Evolutionary conservation across 345 rosid species (phyloP).

Genomic region (Passiflora organensis): DNA sequence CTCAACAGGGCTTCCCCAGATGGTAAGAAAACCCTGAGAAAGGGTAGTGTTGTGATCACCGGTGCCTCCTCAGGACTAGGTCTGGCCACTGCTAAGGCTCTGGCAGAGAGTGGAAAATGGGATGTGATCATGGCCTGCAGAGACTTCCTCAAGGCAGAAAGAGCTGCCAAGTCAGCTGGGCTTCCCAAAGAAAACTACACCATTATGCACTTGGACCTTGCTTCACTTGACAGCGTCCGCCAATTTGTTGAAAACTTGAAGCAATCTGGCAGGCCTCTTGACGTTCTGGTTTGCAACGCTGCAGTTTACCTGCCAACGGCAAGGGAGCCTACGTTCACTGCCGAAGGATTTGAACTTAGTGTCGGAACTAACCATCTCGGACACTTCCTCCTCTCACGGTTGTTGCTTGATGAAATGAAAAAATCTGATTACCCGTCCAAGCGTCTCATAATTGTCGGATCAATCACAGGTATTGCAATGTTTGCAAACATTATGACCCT

Average conservation of each 20-base stretch:
- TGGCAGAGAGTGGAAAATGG: slow-evolving; percentile 88
- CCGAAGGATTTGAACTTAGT: slow-evolving; percentile 93
- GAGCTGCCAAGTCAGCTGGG: slow-evolving; percentile 82
- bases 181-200: slow-evolving; percentile 76
- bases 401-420: slow-evolving; percentile 71
- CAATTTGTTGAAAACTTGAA: slow-evolving; percentile 69
- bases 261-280: slow-evolving; percentile 62
- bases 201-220: slow-evolving; percentile 87
- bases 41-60: slow-evolving; percentile 66
- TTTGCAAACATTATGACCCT: not conserved
- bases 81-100: slow-evolving; percentile 74
- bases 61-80: slow-evolving; percentile 91
- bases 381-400: slow-evolving; percentile 77
- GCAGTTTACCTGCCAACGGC: slow-evolving; percentile 92
- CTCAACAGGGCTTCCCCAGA: slow-evolving; percentile 34
- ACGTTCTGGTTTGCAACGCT: slow-evolving; percentile 91
- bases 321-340: slow-evolving; percentile 82
- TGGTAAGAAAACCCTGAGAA: slow-evolving; percentile 71
- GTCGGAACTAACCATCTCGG: slow-evolving; percentile 98
- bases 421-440: slow-evolving; percentile 82
- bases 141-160: slow-evolving; percentile 86
- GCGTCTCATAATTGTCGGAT: slow-evolving; percentile 89
- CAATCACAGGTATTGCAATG: slow-evolving; percentile 67
- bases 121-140: slow-evolving; percentile 89
- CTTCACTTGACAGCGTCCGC: slow-evolving; percentile 85